Percentiles rank a stretch among this genome's conserved stretches.
These are phyloP conservation scores for Xylaria nigripes DNA, from an alignment of 495 filamentous ascomycete species.

Conservation along the genomic window DNA sequence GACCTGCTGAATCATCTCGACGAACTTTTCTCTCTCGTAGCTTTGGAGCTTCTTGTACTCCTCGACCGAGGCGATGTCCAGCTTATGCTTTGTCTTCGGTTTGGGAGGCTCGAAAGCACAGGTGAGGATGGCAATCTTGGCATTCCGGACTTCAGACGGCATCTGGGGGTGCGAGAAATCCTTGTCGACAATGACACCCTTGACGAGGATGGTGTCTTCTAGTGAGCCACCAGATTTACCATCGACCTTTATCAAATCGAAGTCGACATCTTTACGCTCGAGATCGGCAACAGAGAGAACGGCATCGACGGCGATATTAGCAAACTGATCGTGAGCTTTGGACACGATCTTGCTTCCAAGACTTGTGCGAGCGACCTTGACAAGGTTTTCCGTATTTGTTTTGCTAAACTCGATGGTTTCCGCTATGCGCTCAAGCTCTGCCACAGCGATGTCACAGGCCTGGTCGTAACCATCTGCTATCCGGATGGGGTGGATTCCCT, in stretches of 20 bases:
- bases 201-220: constrained; percentile 90
- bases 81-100: constrained; percentile 99
- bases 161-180: constrained; percentile 99
- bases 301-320: constrained; percentile 92
- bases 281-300: constrained; percentile 95
- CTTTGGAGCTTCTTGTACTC: constrained; percentile 95
- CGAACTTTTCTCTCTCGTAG: constrained; percentile 92
- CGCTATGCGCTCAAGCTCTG: constrained; percentile 85
- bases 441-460: constrained; percentile 91
- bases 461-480: constrained; percentile 98
- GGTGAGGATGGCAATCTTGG: constrained; percentile 94
- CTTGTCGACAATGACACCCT: constrained; percentile 98
- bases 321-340: constrained; percentile 97
- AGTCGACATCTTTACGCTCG: constrained; percentile 94
- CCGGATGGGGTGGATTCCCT: constrained; percentile 96
- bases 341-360: constrained; percentile 99
- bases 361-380: constrained; percentile 92
- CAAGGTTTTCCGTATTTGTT: constrained; percentile 69
- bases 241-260: constrained; percentile 98
- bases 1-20: constrained; percentile 97
- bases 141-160: constrained; percentile 86
- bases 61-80: constrained; percentile 94
- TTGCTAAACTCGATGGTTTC: constrained; percentile 79
- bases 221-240: constrained; percentile 93
- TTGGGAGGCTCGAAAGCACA: constrained; percentile 99